A percentile compares a stretch with the other conserved stretches of the same genome.
These are phyloP conservation scores for Monosporascus sp. DNA, from an alignment of 2,329 filamentous ascomycete species.

Conservation along the genomic window DNA sequence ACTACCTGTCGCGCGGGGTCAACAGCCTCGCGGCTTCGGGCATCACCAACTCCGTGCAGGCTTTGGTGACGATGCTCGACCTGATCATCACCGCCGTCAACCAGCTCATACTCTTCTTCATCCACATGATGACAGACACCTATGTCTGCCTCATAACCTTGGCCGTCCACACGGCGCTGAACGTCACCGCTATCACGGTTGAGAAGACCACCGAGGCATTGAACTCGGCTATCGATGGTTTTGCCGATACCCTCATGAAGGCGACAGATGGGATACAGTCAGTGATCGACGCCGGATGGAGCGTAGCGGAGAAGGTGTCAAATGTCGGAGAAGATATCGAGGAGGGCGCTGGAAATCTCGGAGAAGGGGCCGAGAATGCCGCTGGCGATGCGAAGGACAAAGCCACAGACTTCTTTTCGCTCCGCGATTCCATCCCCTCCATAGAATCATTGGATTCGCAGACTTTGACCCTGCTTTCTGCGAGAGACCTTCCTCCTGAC, in stretches of 20 bases:
- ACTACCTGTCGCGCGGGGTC: conserved; percentile 85
- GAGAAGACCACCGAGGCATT: conserved; percentile 41
- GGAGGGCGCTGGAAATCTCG: conserved; percentile 10
- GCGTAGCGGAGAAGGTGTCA: conserved; percentile 53
- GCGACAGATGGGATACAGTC: conserved; percentile 53
- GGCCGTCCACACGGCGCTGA: conserved; percentile 72
- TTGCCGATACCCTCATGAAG: conserved; percentile 38
- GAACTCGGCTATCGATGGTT: conserved; percentile 42
- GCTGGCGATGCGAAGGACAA: conserved; percentile 25
- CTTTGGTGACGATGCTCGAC: conserved; percentile 71
- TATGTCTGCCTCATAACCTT: conserved; percentile 88
- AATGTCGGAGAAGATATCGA: conserved; percentile 35
- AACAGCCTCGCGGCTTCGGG: conserved; percentile 79
- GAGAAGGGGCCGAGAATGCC: conserved; percentile 4
- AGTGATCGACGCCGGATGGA: conserved; percentile 44
- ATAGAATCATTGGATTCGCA: background rate
- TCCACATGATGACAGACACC: conserved; percentile 85
- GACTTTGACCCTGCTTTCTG: background rate
- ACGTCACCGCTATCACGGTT: conserved; percentile 50
- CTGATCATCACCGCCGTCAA: conserved; percentile 80
- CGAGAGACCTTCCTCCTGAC: background rate
- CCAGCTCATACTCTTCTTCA: conserved; percentile 83
- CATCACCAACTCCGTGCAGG: conserved; percentile 75
- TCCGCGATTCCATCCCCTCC: background rate
- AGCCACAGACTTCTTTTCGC: conserved; percentile 43